phyloP scores from a whole-genome alignment of 2,329 filamentous ascomycete genomes.

The Colletotrichum lentis region DNA sequence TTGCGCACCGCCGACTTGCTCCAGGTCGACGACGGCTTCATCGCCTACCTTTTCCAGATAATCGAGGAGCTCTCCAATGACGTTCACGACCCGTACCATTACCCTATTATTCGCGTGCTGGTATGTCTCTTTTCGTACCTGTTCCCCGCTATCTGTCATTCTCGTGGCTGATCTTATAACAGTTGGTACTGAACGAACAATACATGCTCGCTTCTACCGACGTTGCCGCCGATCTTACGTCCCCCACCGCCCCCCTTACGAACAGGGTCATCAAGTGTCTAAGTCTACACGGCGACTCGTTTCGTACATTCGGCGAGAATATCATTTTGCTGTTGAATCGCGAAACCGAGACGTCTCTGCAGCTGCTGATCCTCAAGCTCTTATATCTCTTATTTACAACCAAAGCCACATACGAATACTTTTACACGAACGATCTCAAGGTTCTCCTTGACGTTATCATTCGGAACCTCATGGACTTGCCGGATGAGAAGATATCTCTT shows the following conservation, averaged over 20 bases:
- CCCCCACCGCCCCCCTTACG: slow-evolving; percentile 67
- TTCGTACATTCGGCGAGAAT: slow-evolving; percentile 97
- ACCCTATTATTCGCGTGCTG: slow-evolving; percentile 90
- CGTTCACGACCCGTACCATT: slow-evolving; percentile 91
- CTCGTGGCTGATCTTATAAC: slow-evolving; percentile 18
- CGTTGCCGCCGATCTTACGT: slow-evolving; percentile 52
- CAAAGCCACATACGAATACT: slow-evolving; percentile 91
- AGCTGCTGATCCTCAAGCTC: slow-evolving; percentile 95
- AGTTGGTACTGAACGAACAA: slow-evolving; percentile 97
- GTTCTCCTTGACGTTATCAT: slow-evolving; percentile 96
- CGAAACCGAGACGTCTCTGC: slow-evolving; percentile 91
- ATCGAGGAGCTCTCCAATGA: slow-evolving; percentile 90
- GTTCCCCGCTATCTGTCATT: slow-evolving; percentile 36
- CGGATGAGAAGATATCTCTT: slow-evolving; percentile 78
- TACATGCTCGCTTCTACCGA: slow-evolving; percentile 85
- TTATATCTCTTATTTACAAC: slow-evolving; percentile 96
- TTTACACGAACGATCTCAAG: slow-evolving; percentile 96
- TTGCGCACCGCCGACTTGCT: slow-evolving; percentile 78
- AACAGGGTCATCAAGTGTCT: slow-evolving; percentile 94
- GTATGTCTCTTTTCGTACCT: slow-evolving; percentile 57
- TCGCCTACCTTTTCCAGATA: slow-evolving; percentile 82
- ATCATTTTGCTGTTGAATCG: slow-evolving; percentile 94
- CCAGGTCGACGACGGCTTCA: slow-evolving; percentile 81
- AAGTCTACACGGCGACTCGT: slow-evolving; percentile 79
- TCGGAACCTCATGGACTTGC: slow-evolving; percentile 93